phyloP scores from a whole-genome alignment of 352 stramenopile genomes.

The Aphanomyces euteiches region DNA sequence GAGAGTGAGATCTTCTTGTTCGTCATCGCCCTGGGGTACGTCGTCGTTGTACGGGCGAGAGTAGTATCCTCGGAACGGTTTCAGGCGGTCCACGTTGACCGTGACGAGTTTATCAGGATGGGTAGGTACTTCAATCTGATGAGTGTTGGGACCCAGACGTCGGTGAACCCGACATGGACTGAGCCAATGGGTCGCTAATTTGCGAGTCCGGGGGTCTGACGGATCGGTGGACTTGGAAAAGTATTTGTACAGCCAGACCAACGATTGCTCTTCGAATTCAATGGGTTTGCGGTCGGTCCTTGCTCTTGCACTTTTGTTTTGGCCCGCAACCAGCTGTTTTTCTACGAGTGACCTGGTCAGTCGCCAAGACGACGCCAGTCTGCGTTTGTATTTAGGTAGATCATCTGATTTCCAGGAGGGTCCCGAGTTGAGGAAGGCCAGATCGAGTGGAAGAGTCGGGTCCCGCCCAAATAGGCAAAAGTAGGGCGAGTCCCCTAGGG shows the following conservation, averaged over 20 bases:
- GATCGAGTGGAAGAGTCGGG: background rate
- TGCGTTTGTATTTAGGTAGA: background rate
- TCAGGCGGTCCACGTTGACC: conserved; percentile 10
- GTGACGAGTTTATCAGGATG: background rate
- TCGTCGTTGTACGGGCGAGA: conserved; percentile 9
- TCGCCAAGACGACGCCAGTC: background rate
- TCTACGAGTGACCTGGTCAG: background rate
- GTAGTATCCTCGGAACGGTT: conserved; percentile 1
- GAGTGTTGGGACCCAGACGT: background rate
- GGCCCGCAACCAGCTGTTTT: background rate
- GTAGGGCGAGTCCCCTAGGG: background rate
- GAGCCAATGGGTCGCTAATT: background rate
- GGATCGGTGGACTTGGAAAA: background rate
- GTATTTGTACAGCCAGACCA: conserved; percentile 7
- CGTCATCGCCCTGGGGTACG: background rate
- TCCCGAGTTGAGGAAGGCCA: background rate
- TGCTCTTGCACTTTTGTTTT: background rate
- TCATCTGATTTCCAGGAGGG: conserved; percentile 3
- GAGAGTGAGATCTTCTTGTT: background rate
- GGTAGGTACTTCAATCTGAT: background rate
- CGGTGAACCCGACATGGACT: background rate
- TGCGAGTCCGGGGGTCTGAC: background rate
- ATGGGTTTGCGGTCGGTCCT: background rate
- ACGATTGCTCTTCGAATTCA: conserved; percentile 6
- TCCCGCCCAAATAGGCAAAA: conserved; percentile 8